Conservation (phyloP, 257 asterid species). For the Solanum etuberosum region DNA sequence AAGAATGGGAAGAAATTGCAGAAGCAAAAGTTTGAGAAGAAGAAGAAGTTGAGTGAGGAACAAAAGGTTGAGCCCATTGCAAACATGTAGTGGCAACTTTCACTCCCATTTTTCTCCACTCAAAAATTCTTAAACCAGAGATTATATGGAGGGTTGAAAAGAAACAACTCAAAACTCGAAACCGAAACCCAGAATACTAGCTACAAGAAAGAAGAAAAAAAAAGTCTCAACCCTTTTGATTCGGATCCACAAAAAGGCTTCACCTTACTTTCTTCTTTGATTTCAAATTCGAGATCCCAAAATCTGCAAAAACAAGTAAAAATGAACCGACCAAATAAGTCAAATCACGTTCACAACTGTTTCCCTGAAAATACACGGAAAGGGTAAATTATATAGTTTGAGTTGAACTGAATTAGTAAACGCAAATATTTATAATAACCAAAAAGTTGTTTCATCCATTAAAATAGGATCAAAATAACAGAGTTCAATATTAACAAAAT, state of each 20-base stretch:
- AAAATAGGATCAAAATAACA: constrained; percentile 42
- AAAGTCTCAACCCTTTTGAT: constrained; percentile 1
- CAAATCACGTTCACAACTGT: constrained; percentile 3
- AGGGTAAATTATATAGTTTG: not conserved
- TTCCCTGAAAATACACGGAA: not conserved
- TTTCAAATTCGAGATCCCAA: constrained; percentile 13
- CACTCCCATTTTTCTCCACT: constrained; percentile 34
- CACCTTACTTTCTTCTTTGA: constrained; percentile 13
- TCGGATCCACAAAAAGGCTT: constrained; percentile 14
- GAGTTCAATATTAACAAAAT: constrained; percentile 10
- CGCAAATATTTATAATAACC: not conserved
- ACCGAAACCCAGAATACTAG: not conserved
- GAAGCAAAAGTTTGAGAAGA: constrained; percentile 58
- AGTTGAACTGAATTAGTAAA: not conserved
- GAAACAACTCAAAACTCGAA: not conserved
- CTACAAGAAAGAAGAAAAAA: not conserved
- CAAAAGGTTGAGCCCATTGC: constrained; percentile 61
- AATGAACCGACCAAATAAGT: constrained; percentile 21
- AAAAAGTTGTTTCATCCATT: constrained; percentile 10
- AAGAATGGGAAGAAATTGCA: constrained; percentile 41
- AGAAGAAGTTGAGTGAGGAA: constrained; percentile 46
- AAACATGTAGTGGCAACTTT: constrained; percentile 53
- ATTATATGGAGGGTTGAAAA: not conserved
- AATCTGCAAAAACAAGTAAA: constrained; percentile 30
- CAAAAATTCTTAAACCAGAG: not conserved